Evolutionary conservation across 192 early-diverging fungal genomes (phyloP), one percentile per base, ranked within the genome.

Genomic region (Cetraspora pellucida): DNA sequence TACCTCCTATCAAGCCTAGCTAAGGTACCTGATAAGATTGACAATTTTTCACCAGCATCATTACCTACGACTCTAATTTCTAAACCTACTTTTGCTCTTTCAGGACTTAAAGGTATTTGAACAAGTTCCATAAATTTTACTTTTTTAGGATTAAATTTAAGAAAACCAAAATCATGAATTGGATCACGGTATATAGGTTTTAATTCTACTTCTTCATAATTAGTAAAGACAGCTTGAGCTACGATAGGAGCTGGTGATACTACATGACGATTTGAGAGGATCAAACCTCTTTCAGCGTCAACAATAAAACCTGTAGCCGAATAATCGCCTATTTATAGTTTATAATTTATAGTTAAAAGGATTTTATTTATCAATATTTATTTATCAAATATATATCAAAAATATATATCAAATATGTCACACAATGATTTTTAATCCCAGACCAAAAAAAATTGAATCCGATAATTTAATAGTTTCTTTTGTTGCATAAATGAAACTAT

Each of bases 141-240:
- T 75, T 89, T 82, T 31, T 77, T 72, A 6, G 88, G 90, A 73
- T 95, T 90, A 63, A 92, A 95, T 81, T 88, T 83, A 75, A 93
- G 82, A 74, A 95, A 92, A 6, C 92, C 92, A 91, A 93, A 94
- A 83, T 94, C 93, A 78, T 94, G 93, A 50, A 94, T 86, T 0
- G 93, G 93, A 72, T 94, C 93, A 57, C 92, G 89, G 75, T 93
- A 94, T 43, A 94, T 86, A 3, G 90, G 89, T 21, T 85, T 83
- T 30, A 92, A 82, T 44, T 88, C 88, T 21, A 93, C 90, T 64
- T 92, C 92, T 79, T 94, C 92, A 69, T 91, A 89, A 75, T 94
- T 90, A 77, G 89, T 86, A 77, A 92, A 86, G 5, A 92, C 82
- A n/a, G 90, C 92, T 77, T 91, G 87, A 44, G 88, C 92, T 31